A percentile compares a stretch with the other conserved stretches of the same genome.
Evolutionary conservation across 768 basidiomycete species (phyloP).

Genomic region (Lactifluus pinguis): DNA sequence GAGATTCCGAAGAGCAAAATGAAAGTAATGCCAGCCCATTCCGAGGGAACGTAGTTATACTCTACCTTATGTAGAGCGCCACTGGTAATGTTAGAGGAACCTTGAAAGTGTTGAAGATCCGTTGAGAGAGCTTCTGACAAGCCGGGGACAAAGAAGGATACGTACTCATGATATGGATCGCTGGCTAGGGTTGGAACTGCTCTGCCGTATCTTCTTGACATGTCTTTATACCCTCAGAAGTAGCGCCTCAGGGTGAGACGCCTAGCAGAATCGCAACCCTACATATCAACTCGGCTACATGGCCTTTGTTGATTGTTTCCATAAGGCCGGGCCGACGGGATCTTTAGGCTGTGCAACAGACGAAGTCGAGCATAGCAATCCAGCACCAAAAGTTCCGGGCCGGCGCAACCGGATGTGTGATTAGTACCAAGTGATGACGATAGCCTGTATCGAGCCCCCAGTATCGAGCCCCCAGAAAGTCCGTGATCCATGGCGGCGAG

Average conservation of each 20-base stretch:
- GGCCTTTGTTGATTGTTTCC: too few species aligned
- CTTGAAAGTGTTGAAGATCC: neutral
- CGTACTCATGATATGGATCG: constrained; percentile 2
- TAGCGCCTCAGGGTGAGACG: too few species aligned
- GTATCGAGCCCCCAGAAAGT: too few species aligned
- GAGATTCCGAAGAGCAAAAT: constrained; percentile 26
- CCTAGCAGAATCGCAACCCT: too few species aligned
- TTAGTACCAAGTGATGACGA: too few species aligned
- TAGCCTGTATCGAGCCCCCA: too few species aligned
- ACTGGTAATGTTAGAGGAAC: constrained; percentile 7
- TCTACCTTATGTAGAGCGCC: neutral
- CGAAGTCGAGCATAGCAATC: too few species aligned
- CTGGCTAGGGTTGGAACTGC: neutral
- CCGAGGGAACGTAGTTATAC: constrained; percentile 31
- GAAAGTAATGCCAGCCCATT: constrained; percentile 31
- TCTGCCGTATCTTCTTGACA: neutral
- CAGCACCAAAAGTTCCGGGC: too few species aligned
- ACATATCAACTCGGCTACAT: too few species aligned
- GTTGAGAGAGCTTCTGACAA: neutral
- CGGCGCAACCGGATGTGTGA: too few species aligned
- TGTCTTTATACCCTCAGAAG: neutral
- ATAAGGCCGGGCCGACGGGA: too few species aligned
- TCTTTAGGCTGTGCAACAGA: neutral
- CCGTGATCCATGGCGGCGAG: too few species aligned
- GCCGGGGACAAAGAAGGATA: neutral